phyloP scores from a whole-genome alignment of 169 alveolate genomes.

The Perkinsus olseni region DNA sequence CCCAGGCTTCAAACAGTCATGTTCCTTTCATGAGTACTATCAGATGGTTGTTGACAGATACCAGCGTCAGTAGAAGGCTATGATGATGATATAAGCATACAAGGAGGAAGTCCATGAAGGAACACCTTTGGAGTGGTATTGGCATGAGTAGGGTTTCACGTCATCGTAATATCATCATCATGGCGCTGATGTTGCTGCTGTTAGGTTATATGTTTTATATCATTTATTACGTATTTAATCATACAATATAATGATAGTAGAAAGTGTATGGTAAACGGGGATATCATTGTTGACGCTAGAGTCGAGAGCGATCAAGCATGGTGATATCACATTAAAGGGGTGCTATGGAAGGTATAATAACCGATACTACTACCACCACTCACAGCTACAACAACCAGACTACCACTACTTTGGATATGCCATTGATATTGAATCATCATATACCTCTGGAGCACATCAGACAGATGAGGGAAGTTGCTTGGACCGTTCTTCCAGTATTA shows the following conservation, averaged over 20 bases:
- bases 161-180: no score
- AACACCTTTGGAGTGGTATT: neutral
- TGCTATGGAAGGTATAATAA: neutral
- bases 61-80: neutral
- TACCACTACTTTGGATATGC: neutral
- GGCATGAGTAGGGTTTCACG: neutral
- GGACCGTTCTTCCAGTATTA: neutral
- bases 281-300: neutral
- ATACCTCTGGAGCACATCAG: neutral
- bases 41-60: neutral
- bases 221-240: neutral
- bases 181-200: neutral
- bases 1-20: no score
- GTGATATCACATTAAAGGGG: neutral
- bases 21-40: neutral
- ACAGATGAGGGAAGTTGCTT: neutral
- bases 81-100: neutral
- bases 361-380: neutral
- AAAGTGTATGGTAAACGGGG: neutral
- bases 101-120: neutral
- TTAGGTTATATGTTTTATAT: neutral
- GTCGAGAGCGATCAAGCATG: neutral
- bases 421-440: neutral
- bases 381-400: no score
- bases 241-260: neutral